A percentile compares a stretch with the other conserved stretches of the same genome.
These are phyloP conservation scores for Trametopsis cervina DNA, from an alignment of 768 basidiomycete genomes.

Conservation along the genomic window DNA sequence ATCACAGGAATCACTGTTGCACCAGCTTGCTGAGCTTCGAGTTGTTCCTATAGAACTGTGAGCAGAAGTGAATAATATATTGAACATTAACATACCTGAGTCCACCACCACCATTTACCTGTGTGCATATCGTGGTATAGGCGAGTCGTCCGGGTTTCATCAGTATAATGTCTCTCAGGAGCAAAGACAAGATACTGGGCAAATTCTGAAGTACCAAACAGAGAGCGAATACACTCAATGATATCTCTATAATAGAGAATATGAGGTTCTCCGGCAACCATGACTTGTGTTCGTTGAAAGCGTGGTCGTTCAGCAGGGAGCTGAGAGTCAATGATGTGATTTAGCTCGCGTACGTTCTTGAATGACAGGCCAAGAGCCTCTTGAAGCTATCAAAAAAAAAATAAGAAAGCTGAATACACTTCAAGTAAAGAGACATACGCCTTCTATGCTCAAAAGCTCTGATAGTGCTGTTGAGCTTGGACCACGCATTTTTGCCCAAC, in stretches of 20 bases:
- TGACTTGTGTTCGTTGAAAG: constrained; percentile 23
- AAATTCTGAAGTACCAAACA: constrained; percentile 30
- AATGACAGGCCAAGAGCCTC: constrained; percentile 28
- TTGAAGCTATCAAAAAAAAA: constrained; percentile 2
- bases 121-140: constrained; percentile 39
- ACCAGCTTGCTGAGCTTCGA: constrained; percentile 5
- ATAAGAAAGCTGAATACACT: background rate
- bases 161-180: constrained; percentile 32
- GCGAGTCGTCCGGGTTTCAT: constrained; percentile 18
- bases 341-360: constrained; percentile 25
- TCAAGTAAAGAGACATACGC: constrained; percentile 22
- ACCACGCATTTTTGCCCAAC: constrained; percentile 33
- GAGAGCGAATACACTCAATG: constrained; percentile 28
- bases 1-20: constrained; percentile 12
- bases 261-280: constrained; percentile 24
- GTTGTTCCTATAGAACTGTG: background rate
- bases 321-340: constrained; percentile 26
- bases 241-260: constrained; percentile 31
- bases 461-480: constrained; percentile 30
- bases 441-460: constrained; percentile 33
- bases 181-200: constrained; percentile 22
- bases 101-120: constrained; percentile 44
- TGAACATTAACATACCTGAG: constrained; percentile 21
- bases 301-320: constrained; percentile 21
- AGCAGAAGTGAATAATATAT: background rate